Conservation (phyloP, 2,329 filamentous ascomycete species). For the Lojkania enalia region DNA sequence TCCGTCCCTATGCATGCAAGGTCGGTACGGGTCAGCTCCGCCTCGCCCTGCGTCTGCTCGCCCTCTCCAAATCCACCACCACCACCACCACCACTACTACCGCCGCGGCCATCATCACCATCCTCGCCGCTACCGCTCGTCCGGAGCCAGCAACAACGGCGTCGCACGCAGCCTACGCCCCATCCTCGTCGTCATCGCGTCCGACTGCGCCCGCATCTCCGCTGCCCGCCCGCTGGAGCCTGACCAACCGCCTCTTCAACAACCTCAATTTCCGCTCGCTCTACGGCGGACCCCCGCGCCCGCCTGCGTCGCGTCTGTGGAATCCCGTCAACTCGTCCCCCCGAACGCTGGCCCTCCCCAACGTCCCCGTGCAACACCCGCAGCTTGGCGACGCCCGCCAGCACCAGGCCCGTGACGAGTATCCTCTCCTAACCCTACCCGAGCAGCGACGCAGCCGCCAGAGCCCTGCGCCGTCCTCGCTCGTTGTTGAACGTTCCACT, state of each 20-base stretch:
- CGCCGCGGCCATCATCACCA: slow-evolving; percentile 15
- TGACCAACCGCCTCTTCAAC: slow-evolving; percentile 48
- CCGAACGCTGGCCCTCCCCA: slow-evolving; percentile 48
- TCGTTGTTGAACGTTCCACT: slow-evolving; percentile 43
- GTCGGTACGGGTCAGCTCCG: too few species aligned
- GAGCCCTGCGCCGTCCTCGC: slow-evolving; percentile 44
- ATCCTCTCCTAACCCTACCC: slow-evolving; percentile 60
- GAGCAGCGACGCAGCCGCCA: slow-evolving; percentile 60
- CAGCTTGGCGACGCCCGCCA: slow-evolving; percentile 15
- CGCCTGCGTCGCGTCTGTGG: slow-evolving; percentile 58
- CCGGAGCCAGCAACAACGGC: slow-evolving; percentile 19
- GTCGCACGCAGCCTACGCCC: slow-evolving; percentile 17
- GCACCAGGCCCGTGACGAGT: slow-evolving; percentile 52
- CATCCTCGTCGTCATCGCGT: slow-evolving; percentile 32
- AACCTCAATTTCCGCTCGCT: slow-evolving; percentile 37
- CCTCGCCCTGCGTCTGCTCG: not conserved
- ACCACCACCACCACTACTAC: slow-evolving; percentile 14
- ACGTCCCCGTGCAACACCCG: slow-evolving; percentile 48
- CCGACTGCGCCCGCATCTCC: slow-evolving; percentile 22
- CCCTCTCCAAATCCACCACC: slow-evolving; percentile 7
- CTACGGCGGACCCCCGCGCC: slow-evolving; percentile 32
- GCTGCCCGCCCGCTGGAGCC: slow-evolving; percentile 43
- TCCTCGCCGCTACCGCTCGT: slow-evolving; percentile 1
- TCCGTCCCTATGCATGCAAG: too few species aligned
- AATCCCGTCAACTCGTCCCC: slow-evolving; percentile 66